These are phyloP conservation scores for Ustilago lituana DNA, from an alignment of 1,284 basidiomycete species.

Conservation along the genomic window DNA sequence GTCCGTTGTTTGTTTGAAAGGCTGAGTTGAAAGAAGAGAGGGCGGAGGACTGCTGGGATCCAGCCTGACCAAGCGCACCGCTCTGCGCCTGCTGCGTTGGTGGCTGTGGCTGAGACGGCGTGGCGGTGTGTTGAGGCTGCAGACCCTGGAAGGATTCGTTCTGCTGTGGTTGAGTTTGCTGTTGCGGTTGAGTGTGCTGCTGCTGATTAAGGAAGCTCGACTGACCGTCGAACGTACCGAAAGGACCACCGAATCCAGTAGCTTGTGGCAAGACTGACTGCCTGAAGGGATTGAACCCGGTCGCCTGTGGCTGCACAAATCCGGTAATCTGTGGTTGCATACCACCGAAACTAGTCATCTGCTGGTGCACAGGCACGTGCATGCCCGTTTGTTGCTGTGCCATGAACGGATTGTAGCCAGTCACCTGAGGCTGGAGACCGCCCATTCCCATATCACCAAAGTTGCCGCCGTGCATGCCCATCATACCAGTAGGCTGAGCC, in stretches of 20 bases:
- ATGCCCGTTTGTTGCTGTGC: slow-evolving; percentile 48
- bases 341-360: slow-evolving; percentile 72
- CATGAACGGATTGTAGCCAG: slow-evolving; percentile 70
- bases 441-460: slow-evolving; percentile 68
- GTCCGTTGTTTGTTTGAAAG: slow-evolving; percentile 65
- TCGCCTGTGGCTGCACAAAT: slow-evolving; percentile 76
- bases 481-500: slow-evolving; percentile 54
- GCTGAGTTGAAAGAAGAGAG: slow-evolving; percentile 73
- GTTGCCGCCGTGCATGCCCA: slow-evolving; percentile 35
- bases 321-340: slow-evolving; percentile 66
- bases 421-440: slow-evolving; percentile 65
- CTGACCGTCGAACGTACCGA: slow-evolving; percentile 35
- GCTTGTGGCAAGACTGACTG: slow-evolving; percentile 60
- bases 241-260: slow-evolving; percentile 42
- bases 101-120: slow-evolving; percentile 45
- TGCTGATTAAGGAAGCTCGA: slow-evolving; percentile 28
- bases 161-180: slow-evolving; percentile 16
- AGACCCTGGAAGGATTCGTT: slow-evolving; percentile 19
- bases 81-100: slow-evolving; percentile 22
- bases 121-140: slow-evolving; percentile 42
- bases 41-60: slow-evolving; percentile 26
- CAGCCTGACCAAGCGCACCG: slow-evolving; percentile 10
- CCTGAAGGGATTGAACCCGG: slow-evolving; percentile 80
- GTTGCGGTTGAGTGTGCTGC: slow-evolving; percentile 35
- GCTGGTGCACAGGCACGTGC: slow-evolving; percentile 70